Base-by-base conservation (phyloP, 2,329 filamentous ascomycete genomes). In the Thermothelomyces thermophilus region DNA sequence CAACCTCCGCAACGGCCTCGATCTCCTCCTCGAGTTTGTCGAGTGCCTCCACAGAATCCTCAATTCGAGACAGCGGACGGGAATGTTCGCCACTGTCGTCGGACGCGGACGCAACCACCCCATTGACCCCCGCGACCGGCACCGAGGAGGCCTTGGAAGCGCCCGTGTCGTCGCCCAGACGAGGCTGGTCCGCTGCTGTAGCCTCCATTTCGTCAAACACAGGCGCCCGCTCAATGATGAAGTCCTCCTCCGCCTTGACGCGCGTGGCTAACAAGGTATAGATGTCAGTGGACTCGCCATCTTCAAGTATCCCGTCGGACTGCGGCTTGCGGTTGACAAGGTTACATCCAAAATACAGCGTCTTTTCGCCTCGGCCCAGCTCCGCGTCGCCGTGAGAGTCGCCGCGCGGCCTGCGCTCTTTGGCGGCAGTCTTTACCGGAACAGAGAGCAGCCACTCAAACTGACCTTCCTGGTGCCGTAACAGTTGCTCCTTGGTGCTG, bases 21-120 rank as follows among this genome's bases (percentile, higher is more conserved):
- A 83, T 69, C 43, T 82, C 72, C 28, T 84, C 80, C 56, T 84
- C 79, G 14, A 84, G 69, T 52, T 71, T 70, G 59, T 84, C 81
- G 17, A 84, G 68, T 54, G 79, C 79, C 61, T 82, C 80, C 8
- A 84, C 67, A 1, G 80, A 83, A 60, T 83, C 80, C 60, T 84
- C 81, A 43, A 84, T 83, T 16, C 78, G 74, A 22, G 73, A 63
- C 33, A 64, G 61, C 40, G 64, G 50, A 10, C 52, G 40, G 5
- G 53, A 44, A 4, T 42, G 51, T n/a, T 59, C 54, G 11, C 43
- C 30, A 35, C 44, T 50, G 19, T 19, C n/a, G 17, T 41, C 37
- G 10, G 22, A 26, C 40, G 49, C 53, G 24, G n/a, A n/a, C n/a
- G n/a, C n/a, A n/a, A n/a, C n/a, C n/a, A 51, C 46, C 16, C 52